Percentiles rank a stretch among this genome's conserved stretches.
phyloP scores from a whole-genome alignment of 2,329 filamentous ascomycete genomes.

The Fonsecaea nubica region DNA sequence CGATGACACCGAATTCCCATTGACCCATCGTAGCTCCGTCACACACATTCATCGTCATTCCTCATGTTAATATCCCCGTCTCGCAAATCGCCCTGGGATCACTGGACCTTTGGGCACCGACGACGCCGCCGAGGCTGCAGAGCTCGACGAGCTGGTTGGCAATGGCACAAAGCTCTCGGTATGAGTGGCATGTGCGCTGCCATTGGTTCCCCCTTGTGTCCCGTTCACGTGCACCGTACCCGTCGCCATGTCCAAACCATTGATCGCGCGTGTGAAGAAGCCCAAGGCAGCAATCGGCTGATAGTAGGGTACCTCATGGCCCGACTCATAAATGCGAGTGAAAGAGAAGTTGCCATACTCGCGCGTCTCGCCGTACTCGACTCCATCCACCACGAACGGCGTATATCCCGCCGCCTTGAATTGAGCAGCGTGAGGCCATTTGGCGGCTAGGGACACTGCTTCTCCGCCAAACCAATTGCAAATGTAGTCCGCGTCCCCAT shows the following conservation, averaged over 20 bases:
- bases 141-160: slow-evolving; percentile 37
- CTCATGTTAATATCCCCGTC: slow-evolving; percentile 6
- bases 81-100: slow-evolving; percentile 16
- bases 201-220: slow-evolving; percentile 49
- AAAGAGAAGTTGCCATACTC: slow-evolving; percentile 79
- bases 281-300: slow-evolving; percentile 67
- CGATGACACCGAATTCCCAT: too few species aligned
- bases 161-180: slow-evolving; percentile 51
- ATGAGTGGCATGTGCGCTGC: slow-evolving; percentile 53
- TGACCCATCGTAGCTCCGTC: too few species aligned
- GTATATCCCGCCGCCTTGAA: slow-evolving; percentile 75
- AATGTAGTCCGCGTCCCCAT: slow-evolving; percentile 66
- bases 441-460: slow-evolving; percentile 69
- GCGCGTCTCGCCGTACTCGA: slow-evolving; percentile 73
- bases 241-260: slow-evolving; percentile 62
- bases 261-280: slow-evolving; percentile 67
- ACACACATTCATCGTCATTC: background rate
- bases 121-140: slow-evolving; percentile 12
- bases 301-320: slow-evolving; percentile 67
- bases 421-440: slow-evolving; percentile 56
- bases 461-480: slow-evolving; percentile 73
- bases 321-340: slow-evolving; percentile 69
- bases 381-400: slow-evolving; percentile 71
- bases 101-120: background rate
- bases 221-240: slow-evolving; percentile 50